phyloP scores from a whole-genome alignment of 495 filamentous ascomycete genomes.

The Clavariopsis aquatica region DNA sequence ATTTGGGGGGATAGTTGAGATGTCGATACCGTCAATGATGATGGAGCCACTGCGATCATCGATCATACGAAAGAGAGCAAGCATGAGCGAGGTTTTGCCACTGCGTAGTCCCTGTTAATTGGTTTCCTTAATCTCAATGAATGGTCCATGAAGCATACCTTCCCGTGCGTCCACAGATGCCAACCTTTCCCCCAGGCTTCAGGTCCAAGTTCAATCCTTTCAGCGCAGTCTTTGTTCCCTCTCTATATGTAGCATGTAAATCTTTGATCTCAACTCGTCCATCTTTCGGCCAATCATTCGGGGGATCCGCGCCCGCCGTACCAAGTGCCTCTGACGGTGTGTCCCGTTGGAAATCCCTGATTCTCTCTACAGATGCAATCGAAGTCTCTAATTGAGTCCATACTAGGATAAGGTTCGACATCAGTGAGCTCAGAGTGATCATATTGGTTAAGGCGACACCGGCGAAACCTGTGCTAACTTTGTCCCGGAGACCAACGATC shows the following conservation, averaged over 20 bases:
- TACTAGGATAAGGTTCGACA: not conserved
- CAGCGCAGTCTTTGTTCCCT: conserved; percentile 39
- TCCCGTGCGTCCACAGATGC: conserved; percentile 63
- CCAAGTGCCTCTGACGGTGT: conserved; percentile 39
- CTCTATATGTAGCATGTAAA: conserved; percentile 28
- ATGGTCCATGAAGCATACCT: no score
- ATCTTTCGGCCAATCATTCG: conserved; percentile 16
- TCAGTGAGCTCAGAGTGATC: not conserved
- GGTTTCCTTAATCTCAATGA: not conserved
- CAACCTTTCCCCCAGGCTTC: conserved; percentile 55
- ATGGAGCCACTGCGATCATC: conserved; percentile 52
- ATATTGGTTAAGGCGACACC: not conserved
- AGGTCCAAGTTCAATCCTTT: conserved; percentile 55
- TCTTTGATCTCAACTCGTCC: conserved; percentile 14
- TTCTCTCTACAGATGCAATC: not conserved
- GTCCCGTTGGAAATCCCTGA: conserved; percentile 43
- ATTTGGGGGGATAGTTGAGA: conserved; percentile 55
- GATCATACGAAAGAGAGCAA: conserved; percentile 46
- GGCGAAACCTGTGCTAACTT: not conserved
- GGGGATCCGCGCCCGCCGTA: conserved; percentile 35
- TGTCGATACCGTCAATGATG: conserved; percentile 56
- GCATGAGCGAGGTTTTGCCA: conserved; percentile 46
- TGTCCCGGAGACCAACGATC: not conserved
- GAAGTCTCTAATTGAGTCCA: not conserved
- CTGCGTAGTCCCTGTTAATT: conserved; percentile 1